Evolutionary conservation across 495 filamentous ascomycete genomes (phyloP).

Genomic region (Penicillium canescens): DNA sequence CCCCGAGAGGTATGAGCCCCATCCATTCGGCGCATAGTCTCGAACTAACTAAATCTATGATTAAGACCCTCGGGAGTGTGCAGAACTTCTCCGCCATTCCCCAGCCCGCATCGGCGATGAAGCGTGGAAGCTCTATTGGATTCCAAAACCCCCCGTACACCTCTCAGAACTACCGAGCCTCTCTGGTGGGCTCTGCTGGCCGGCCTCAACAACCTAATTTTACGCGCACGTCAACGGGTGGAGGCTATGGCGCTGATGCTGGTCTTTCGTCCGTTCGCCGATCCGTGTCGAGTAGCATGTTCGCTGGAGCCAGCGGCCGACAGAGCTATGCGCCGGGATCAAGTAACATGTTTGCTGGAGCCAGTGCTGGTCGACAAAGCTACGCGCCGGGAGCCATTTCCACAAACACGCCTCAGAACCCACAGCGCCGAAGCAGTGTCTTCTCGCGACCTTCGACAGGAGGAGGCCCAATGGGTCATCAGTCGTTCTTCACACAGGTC

Average conservation of each 20-base stretch:
- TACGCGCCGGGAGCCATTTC: slow-evolving; percentile 65
- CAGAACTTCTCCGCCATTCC: slow-evolving; percentile 80
- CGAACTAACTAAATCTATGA: slow-evolving; percentile 15
- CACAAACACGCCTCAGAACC: slow-evolving; percentile 40
- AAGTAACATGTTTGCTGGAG: slow-evolving; percentile 64
- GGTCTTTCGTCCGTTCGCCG: slow-evolving; percentile 86
- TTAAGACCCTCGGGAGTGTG: slow-evolving; percentile 75
- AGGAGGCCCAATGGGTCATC: slow-evolving; percentile 60
- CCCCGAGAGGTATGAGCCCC: slow-evolving; percentile 63
- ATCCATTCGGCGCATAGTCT: slow-evolving; percentile 7
- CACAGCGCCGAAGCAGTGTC: slow-evolving; percentile 81
- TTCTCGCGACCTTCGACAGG: slow-evolving; percentile 70
- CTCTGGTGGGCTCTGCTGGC: slow-evolving; percentile 82
- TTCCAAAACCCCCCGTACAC: slow-evolving; percentile 63
- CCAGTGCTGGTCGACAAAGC: slow-evolving; percentile 62
- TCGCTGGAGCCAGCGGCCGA: slow-evolving; percentile 61
- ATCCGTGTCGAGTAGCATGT: slow-evolving; percentile 69
- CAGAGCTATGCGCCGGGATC: slow-evolving; percentile 74
- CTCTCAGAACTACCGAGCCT: slow-evolving; percentile 75
- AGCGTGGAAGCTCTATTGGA: slow-evolving; percentile 84
- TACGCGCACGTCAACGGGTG: slow-evolving; percentile 77
- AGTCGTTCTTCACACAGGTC: slow-evolving; percentile 89
- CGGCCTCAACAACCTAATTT: slow-evolving; percentile 85
- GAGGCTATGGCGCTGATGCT: slow-evolving; percentile 66
- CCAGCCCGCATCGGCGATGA: slow-evolving; percentile 90